Evolutionary conservation across 108 stramenopile species (phyloP).

Genomic region (Pseudonitzschia multiseries): DNA sequence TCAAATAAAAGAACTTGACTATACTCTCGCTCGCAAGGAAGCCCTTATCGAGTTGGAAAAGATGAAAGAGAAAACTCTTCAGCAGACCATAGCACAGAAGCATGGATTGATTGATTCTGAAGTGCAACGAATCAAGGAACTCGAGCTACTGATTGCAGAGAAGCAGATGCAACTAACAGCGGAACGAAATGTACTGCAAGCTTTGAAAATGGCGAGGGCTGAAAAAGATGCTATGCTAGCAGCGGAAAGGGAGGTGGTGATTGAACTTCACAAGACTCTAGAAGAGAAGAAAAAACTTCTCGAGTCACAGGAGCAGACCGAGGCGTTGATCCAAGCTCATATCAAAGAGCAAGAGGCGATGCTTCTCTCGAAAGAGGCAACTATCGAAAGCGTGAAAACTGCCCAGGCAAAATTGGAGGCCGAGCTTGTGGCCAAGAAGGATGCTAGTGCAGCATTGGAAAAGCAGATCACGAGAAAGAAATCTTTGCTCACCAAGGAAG

Average conservation of each 20-base stretch:
- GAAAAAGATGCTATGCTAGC: slow-evolving; percentile 22
- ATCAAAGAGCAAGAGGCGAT: not conserved
- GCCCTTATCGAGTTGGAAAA: slow-evolving; percentile 30
- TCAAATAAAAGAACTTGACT: slow-evolving; percentile 24
- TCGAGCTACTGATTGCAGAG: slow-evolving; percentile 14
- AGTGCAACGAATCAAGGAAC: slow-evolving; percentile 20
- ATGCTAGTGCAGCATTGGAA: slow-evolving; percentile 7
- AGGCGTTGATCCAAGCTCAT: not conserved
- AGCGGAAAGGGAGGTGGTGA: slow-evolving; percentile 10
- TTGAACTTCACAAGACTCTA: slow-evolving; percentile 1
- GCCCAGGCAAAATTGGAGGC: not conserved
- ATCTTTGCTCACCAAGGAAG: slow-evolving; percentile 7
- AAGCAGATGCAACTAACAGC: not conserved
- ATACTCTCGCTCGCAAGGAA: slow-evolving; percentile 24
- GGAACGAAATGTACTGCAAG: slow-evolving; percentile 16
- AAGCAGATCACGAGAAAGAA: slow-evolving; percentile 1
- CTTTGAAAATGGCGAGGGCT: not conserved
- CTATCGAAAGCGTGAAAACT: slow-evolving; percentile 1
- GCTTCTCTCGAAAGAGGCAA: not conserved
- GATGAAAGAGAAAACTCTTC: slow-evolving; percentile 32
- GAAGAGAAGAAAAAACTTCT: slow-evolving; percentile 16
- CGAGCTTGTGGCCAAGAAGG: not conserved
- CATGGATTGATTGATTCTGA: slow-evolving; percentile 25
- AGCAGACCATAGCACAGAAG: slow-evolving; percentile 28
- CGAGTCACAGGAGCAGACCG: slow-evolving; percentile 8